phyloP scores from a whole-genome alignment of 495 filamentous ascomycete species.

The Pyrenopolyporus hunteri region DNA sequence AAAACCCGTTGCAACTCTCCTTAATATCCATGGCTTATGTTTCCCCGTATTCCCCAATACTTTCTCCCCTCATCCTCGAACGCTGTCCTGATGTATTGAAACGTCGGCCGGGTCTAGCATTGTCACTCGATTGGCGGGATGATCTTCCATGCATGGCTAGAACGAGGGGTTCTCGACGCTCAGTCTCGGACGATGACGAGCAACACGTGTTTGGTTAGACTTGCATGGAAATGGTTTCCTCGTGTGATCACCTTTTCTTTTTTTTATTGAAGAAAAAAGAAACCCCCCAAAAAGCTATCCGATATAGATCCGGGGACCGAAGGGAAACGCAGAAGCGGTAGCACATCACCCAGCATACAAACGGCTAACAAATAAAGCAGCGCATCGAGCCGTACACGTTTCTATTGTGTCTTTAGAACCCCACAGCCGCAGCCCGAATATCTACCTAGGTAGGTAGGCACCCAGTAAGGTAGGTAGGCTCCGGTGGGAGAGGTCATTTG shows the following conservation, averaged over 20 bases:
- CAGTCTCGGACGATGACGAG: conserved; percentile 1
- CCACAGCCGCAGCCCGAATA: too few species aligned
- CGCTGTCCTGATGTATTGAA: conserved; percentile 9
- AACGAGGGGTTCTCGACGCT: conserved; percentile 18
- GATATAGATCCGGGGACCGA: not conserved
- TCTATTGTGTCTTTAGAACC: too few species aligned
- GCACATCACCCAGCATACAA: too few species aligned
- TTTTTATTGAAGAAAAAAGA: too few species aligned
- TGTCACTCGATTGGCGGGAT: conserved; percentile 20
- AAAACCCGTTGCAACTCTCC: conserved; percentile 17
- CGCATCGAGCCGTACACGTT: too few species aligned
- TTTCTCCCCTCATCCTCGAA: conserved; percentile 8
- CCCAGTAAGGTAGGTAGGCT: too few species aligned
- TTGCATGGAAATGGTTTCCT: conserved; percentile 9
- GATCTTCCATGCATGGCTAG: conserved; percentile 19
- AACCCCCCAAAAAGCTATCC: not conserved
- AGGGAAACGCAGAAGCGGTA: not conserved
- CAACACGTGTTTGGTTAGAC: conserved; percentile 8
- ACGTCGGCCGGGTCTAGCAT: not conserved
- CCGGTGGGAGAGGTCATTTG: too few species aligned
- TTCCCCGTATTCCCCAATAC: conserved; percentile 18
- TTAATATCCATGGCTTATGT: not conserved
- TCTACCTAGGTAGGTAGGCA: too few species aligned
- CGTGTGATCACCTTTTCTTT: conserved; percentile 4
- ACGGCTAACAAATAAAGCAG: too few species aligned